phyloP scores from a whole-genome alignment of 192 early-diverging fungal genomes.

The Coemansia sp. region DNA sequence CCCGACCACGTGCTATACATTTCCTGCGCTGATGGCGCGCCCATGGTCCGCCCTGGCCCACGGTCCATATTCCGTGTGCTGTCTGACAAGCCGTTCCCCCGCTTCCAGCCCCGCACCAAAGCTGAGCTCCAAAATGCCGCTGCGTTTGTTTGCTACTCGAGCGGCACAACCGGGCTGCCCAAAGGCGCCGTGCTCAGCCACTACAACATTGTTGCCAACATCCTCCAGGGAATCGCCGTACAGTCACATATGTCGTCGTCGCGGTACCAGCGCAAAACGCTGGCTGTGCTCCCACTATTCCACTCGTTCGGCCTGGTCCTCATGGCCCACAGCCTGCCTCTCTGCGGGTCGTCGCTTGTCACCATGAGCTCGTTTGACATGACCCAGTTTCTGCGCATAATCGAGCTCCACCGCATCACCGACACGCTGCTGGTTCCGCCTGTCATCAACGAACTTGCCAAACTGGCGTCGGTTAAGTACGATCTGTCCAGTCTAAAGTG shows the following conservation, averaged over 20 bases:
- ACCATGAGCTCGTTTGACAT: constrained; percentile 74
- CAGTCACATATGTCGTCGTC: background rate
- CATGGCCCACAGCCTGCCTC: constrained; percentile 21
- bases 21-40: background rate
- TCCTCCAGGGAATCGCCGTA: constrained; percentile 34
- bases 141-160: constrained; percentile 64
- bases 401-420: constrained; percentile 65
- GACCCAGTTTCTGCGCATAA: constrained; percentile 52
- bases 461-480: constrained; percentile 59
- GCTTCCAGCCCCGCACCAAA: background rate
- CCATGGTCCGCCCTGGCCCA: background rate
- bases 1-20: background rate
- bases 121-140: background rate
- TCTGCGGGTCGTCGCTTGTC: constrained; percentile 39
- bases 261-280: background rate
- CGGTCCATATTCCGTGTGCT: constrained; percentile 14
- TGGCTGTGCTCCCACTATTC: constrained; percentile 62
- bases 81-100: background rate
- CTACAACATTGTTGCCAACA: constrained; percentile 66
- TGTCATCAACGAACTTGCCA: constrained; percentile 65
- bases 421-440: constrained; percentile 65
- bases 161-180: constrained; percentile 65
- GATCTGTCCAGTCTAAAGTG: constrained; percentile 61
- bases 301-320: constrained; percentile 53
- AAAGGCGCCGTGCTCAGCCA: constrained; percentile 67